Evolutionary conservation across 306 rosid species (phyloP).

Genomic region (Begonia masoniana): DNA sequence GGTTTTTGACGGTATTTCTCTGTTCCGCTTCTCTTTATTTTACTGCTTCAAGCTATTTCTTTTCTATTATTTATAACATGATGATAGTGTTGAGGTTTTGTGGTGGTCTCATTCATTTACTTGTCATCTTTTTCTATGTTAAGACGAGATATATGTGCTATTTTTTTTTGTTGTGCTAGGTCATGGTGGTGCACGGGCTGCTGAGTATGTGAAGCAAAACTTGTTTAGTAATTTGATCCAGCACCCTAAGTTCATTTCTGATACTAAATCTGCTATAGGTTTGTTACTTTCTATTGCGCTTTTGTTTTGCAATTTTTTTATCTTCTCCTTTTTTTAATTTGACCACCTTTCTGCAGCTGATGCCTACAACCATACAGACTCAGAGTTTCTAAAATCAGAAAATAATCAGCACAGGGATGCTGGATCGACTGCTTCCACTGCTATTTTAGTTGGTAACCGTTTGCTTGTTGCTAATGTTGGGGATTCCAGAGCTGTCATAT

Average conservation of each 20-base stretch:
- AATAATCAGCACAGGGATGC: conserved; percentile 81
- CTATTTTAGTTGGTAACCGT: conserved; percentile 88
- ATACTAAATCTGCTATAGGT: conserved; percentile 92
- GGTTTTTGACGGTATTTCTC: conserved; percentile 72
- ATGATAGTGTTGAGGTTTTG: too few relatives aligned
- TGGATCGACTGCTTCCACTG: conserved; percentile 98
- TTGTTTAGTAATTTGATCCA: conserved; percentile 79
- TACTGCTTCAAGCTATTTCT: not conserved
- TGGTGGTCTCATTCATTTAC: too few relatives aligned
- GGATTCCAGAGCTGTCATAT: conserved; percentile 85
- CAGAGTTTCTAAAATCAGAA: conserved; percentile 84
- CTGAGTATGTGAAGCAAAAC: conserved; percentile 92
- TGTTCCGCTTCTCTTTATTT: conserved; percentile 3
- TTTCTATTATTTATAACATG: too few relatives aligned
- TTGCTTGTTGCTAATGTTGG: conserved; percentile 97
- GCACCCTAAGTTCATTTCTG: conserved; percentile 91
- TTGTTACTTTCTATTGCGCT: conserved; percentile 6
- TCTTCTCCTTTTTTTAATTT: not conserved
- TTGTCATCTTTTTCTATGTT: too few relatives aligned
- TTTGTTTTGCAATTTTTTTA: not conserved
- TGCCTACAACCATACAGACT: conserved; percentile 83
- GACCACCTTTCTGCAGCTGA: conserved; percentile 43
- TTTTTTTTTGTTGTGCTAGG: conserved; percentile 38
- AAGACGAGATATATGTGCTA: too few relatives aligned
- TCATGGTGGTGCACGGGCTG: conserved; percentile 96